These are phyloP conservation scores for Heracleum sosnowskyi DNA, from an alignment of 129 eudicot genomes.

Conservation along the genomic window DNA sequence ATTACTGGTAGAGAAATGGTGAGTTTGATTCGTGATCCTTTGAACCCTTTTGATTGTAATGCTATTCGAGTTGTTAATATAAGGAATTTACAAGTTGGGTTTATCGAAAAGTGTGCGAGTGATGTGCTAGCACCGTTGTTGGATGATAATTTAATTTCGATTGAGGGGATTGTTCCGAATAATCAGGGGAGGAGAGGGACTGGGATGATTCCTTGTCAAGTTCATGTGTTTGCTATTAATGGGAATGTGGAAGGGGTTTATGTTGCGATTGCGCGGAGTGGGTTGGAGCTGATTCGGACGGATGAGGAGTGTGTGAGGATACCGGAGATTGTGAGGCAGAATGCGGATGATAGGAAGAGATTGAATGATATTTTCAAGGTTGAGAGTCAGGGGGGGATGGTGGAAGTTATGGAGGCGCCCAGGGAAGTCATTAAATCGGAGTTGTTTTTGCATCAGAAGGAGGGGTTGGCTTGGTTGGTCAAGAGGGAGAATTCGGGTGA, in stretches of 20 bases:
- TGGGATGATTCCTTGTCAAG: conserved; percentile 45
- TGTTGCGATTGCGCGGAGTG: conserved; percentile 20
- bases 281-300: conserved; percentile 40
- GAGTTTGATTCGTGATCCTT: conserved; percentile 62
- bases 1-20: conserved; percentile 70
- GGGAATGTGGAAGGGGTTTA: background rate
- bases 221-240: conserved; percentile 55
- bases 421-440: conserved; percentile 40
- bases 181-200: conserved; percentile 1
- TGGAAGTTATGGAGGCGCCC: conserved; percentile 55
- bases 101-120: conserved; percentile 47
- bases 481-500: conserved; percentile 55
- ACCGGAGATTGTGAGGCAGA: conserved; percentile 58
- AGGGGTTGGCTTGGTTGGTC: conserved; percentile 71
- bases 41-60: conserved; percentile 39
- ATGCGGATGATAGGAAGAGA: conserved; percentile 21
- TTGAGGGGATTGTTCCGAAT: conserved; percentile 74
- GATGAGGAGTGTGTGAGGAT: conserved; percentile 28
- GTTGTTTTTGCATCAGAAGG: conserved; percentile 73
- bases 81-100: conserved; percentile 50
- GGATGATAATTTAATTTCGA: conserved; percentile 27
- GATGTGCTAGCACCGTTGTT: conserved; percentile 55
- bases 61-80: conserved; percentile 66
- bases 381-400: conserved; percentile 37
- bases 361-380: conserved; percentile 66